Percentiles rank a stretch among this genome's conserved stretches.
Conservation (phyloP, 2,329 filamentous ascomycete species). For the Calonectria pseudoturangicola region DNA sequence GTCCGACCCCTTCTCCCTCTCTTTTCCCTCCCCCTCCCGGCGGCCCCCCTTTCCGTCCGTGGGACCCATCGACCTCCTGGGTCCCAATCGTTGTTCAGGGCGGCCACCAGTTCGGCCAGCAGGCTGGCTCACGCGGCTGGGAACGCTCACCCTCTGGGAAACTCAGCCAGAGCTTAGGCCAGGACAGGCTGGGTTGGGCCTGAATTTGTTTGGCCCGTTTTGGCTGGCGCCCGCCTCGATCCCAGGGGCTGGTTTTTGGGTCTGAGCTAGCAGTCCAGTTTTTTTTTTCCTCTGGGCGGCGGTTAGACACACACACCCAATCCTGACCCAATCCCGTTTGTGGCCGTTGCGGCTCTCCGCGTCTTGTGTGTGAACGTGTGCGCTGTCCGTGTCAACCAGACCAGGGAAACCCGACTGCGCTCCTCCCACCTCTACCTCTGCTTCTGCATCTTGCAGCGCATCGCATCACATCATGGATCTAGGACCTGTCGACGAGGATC, state of each 20-base stretch:
- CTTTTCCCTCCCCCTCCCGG: constrained; percentile 1
- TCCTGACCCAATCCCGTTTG: constrained; percentile 36
- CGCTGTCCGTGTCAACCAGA: constrained; percentile 33
- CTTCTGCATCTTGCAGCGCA: constrained; percentile 37
- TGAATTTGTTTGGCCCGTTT: constrained; percentile 32
- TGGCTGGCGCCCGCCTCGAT: constrained; percentile 40
- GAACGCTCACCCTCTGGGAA: constrained; percentile 19
- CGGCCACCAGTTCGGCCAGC: constrained; percentile 17
- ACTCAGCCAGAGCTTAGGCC: constrained; percentile 29
- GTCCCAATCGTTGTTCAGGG: constrained; percentile 8
- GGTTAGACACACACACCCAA: constrained; percentile 46
- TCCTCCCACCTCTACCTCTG: constrained; percentile 31
- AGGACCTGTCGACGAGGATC: constrained; percentile 53
- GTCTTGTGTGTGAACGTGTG: constrained; percentile 48
- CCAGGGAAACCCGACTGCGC: constrained; percentile 32
- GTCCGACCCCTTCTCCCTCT: neutral
- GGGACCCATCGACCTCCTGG: constrained; percentile 30
- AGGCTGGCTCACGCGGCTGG: constrained; percentile 22
- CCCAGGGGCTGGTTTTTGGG: constrained; percentile 46
- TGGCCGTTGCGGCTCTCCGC: constrained; percentile 48
- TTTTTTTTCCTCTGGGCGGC: constrained; percentile 48
- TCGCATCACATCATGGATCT: constrained; percentile 48
- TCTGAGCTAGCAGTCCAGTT: constrained; percentile 46
- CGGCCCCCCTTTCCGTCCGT: constrained; percentile 7
- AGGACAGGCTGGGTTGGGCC: neutral